Evolutionary conservation across 305 asterid genomes (phyloP).

Genomic region (Fraxinus latifolia): DNA sequence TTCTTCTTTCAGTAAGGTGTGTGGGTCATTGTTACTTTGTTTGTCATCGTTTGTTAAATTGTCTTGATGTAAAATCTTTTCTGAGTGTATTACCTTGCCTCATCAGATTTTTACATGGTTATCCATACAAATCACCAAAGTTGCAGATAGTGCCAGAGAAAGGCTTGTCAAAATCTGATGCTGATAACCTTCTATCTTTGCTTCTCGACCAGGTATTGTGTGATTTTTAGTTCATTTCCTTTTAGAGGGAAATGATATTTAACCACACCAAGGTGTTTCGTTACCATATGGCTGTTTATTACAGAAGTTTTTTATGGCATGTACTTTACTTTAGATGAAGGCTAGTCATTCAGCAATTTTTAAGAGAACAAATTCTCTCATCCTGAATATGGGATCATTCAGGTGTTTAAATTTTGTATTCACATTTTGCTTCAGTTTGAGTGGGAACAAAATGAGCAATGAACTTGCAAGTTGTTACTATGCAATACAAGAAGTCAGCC

Average conservation of each 20-base stretch:
- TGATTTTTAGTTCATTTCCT: constrained; percentile 16
- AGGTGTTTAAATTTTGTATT: not conserved
- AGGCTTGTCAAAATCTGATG: constrained; percentile 67
- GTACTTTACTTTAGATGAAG: constrained; percentile 4
- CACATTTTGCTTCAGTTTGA: constrained; percentile 8
- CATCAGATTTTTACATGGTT: constrained; percentile 77
- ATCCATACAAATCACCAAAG: constrained; percentile 90
- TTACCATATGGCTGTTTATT: constrained; percentile 1
- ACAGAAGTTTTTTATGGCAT: not conserved
- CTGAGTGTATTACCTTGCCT: constrained; percentile 25
- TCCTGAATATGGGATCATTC: constrained; percentile 4
- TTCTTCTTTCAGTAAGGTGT: constrained; percentile 83
- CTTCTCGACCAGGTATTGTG: constrained; percentile 82
- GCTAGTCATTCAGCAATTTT: not conserved
- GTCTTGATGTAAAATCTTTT: constrained; percentile 6
- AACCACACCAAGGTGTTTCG: constrained; percentile 17
- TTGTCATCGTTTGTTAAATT: constrained; percentile 14
- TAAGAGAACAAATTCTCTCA: constrained; percentile 17
- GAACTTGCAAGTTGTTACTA: not conserved
- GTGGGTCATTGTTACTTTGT: constrained; percentile 1
- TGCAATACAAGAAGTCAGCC: not conserved
- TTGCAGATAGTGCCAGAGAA: constrained; percentile 76
- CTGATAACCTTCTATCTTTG: constrained; percentile 71
- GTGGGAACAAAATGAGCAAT: not conserved
- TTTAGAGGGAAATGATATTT: constrained; percentile 21